These are phyloP conservation scores for Didymella pomorum DNA, from an alignment of 2,329 filamentous ascomycete genomes.

Conservation along the genomic window DNA sequence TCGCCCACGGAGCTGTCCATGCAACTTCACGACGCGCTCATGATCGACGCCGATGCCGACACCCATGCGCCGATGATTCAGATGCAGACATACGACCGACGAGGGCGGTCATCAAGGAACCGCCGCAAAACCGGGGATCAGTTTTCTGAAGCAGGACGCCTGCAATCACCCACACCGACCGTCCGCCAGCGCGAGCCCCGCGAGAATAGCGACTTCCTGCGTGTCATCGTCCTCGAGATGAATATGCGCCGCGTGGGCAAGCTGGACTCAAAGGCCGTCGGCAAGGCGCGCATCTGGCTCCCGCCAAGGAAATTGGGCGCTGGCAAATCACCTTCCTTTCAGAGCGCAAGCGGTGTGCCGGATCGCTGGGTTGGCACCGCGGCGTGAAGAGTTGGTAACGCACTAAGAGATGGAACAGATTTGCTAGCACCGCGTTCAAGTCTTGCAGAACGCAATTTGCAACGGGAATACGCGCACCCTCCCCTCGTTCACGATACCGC, in stretches of 20 bases:
- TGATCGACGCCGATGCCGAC: conserved; percentile 44
- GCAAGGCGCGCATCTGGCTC: conserved; percentile 67
- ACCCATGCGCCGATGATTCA: conserved; percentile 65
- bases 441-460: conserved; percentile 2
- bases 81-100: conserved; percentile 67
- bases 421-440: conserved; percentile 11
- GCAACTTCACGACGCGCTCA: conserved; percentile 51
- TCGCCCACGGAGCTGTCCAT: conserved; percentile 50
- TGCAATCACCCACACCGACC: conserved; percentile 52
- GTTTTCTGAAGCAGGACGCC: conserved; percentile 54
- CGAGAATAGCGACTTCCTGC: conserved; percentile 70
- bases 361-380: conserved; percentile 47
- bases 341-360: conserved; percentile 42
- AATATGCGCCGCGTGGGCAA: conserved; percentile 72
- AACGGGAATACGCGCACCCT: conserved; percentile 31
- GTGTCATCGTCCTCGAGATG: conserved; percentile 72
- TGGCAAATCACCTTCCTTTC: conserved; percentile 36
- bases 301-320: conserved; percentile 60
- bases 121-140: conserved; percentile 46
- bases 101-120: conserved; percentile 40
- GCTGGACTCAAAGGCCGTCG: conserved; percentile 62
- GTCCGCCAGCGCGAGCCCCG: conserved; percentile 68
- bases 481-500: conserved; percentile 11
- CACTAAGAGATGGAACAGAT: conserved; percentile 17
- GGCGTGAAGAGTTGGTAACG: conserved; percentile 28